phyloP scores from a whole-genome alignment of 192 early-diverging fungal species.

The Backusella circina region DNA sequence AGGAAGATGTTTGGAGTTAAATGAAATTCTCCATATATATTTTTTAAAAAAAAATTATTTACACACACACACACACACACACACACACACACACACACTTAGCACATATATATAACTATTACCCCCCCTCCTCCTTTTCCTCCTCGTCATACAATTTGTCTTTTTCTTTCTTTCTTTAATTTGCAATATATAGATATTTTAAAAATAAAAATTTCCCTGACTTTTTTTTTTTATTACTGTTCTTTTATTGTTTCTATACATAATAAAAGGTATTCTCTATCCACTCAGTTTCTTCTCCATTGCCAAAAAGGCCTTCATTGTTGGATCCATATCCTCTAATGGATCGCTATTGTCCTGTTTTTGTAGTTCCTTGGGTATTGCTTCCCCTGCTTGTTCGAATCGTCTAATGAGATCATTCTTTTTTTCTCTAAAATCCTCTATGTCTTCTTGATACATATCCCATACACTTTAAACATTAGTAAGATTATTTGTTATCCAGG shows the following conservation, averaged over 20 bases:
- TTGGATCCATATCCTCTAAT: constrained; percentile 44
- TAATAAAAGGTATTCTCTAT: constrained; percentile 19
- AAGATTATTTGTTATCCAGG: not conserved
- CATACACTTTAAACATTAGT: constrained; percentile 18
- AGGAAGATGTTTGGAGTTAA: constrained; percentile 95
- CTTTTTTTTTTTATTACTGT: not conserved
- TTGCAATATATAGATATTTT: constrained; percentile 1
- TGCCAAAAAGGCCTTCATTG: constrained; percentile 50
- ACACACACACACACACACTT: not conserved
- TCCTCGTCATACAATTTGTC: not conserved
- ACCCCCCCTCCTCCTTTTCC: not conserved
- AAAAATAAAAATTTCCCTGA: not conserved
- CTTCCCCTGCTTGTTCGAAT: not conserved
- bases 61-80: not conserved
- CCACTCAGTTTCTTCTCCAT: constrained; percentile 41
- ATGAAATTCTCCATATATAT: not conserved
- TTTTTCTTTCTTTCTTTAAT: no score
- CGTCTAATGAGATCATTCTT: constrained; percentile 2
- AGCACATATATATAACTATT: not conserved
- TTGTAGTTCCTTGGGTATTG: constrained; percentile 6
- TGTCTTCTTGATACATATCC: constrained; percentile 28
- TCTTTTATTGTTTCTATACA: not conserved
- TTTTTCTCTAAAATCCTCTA: constrained; percentile 16
- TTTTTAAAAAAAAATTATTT: not conserved
- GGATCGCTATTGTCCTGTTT: not conserved